Conservation (phyloP, 805 yeast genomes). For the Suhomyces sp. region DNA sequence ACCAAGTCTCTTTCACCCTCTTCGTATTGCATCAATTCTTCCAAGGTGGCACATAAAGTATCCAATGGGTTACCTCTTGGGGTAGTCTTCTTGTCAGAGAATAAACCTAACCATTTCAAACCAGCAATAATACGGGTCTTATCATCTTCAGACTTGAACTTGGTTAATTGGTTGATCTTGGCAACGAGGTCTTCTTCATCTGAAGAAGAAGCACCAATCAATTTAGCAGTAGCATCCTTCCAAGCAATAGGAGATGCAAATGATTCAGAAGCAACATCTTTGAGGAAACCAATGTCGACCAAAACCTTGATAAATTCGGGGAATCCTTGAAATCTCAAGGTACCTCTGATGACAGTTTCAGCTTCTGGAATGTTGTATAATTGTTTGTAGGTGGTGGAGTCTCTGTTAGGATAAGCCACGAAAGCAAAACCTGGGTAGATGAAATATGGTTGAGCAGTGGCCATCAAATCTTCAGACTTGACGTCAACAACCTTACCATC, state of each 20-base stretch:
- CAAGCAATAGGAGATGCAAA: constrained; percentile 66
- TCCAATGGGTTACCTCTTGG: constrained; percentile 96
- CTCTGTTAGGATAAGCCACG: constrained; percentile 97
- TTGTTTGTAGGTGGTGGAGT: constrained; percentile 90
- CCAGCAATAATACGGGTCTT: constrained; percentile 86
- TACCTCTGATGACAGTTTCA: constrained; percentile 94
- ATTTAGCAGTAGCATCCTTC: constrained; percentile 81
- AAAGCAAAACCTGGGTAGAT: constrained; percentile 95
- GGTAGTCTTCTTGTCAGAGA: constrained; percentile 69
- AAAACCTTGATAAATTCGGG: constrained; percentile 95
- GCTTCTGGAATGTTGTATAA: constrained; percentile 96
- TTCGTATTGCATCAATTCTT: constrained; percentile 93
- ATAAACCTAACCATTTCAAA: constrained; percentile 90
- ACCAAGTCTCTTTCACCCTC: constrained; percentile 95
- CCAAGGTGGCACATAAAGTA: constrained; percentile 94
- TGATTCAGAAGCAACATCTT: constrained; percentile 65
- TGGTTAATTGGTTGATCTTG: constrained; percentile 73
- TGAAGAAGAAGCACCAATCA: constrained; percentile 71
- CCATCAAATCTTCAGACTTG: constrained; percentile 90
- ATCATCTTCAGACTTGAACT: constrained; percentile 77
- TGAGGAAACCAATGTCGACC: constrained; percentile 90
- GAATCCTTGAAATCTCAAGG: constrained; percentile 97
- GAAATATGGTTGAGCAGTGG: constrained; percentile 89
- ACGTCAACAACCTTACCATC: constrained; percentile 81
- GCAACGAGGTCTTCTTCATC: constrained; percentile 72